Evolutionary conservation across 2,329 filamentous ascomycete genomes (phyloP).

Genomic region (Beauveria scarabaeidicola): DNA sequence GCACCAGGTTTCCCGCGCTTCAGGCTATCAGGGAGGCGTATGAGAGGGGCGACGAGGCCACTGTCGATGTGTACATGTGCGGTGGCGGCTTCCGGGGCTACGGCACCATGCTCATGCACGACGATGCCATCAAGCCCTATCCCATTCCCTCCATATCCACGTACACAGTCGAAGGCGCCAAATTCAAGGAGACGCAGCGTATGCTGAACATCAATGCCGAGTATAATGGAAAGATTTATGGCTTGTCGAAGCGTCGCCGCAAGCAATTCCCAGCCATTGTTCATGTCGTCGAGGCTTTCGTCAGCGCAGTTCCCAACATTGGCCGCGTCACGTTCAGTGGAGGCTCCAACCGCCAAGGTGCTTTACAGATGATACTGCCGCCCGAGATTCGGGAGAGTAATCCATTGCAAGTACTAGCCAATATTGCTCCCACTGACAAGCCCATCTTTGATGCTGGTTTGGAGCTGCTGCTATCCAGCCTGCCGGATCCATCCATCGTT

Average conservation of each 20-base stretch:
- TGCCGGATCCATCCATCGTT: conserved; percentile 32
- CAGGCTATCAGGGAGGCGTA: conserved; percentile 28
- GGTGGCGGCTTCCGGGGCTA: conserved; percentile 88
- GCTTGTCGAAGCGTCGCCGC: conserved; percentile 71
- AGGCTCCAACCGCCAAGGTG: conserved; percentile 79
- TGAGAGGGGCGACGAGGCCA: conserved; percentile 22
- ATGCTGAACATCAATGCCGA: conserved; percentile 44
- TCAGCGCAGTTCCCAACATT: conserved; percentile 60
- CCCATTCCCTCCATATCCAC: conserved; percentile 77
- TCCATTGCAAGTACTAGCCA: conserved; percentile 44
- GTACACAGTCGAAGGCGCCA: conserved; percentile 54
- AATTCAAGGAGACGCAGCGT: conserved; percentile 48
- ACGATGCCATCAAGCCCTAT: conserved; percentile 65
- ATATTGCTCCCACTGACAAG: conserved; percentile 19
- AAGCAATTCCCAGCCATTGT: conserved; percentile 78
- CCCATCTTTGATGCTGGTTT: conserved; percentile 29
- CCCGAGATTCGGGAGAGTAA: conserved; percentile 50
- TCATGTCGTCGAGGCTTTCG: conserved; percentile 68
- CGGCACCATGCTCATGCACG: conserved; percentile 80
- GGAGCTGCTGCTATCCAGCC: conserved; percentile 29
- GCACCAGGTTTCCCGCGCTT: conserved; percentile 42
- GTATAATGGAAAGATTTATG: conserved; percentile 54
- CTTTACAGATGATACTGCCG: conserved; percentile 63
- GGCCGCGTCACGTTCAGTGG: conserved; percentile 74
- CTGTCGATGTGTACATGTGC: conserved; percentile 71